These are phyloP conservation scores for Talaromyces trachyspermus DNA, from an alignment of 495 filamentous ascomycete genomes.

Conservation along the genomic window DNA sequence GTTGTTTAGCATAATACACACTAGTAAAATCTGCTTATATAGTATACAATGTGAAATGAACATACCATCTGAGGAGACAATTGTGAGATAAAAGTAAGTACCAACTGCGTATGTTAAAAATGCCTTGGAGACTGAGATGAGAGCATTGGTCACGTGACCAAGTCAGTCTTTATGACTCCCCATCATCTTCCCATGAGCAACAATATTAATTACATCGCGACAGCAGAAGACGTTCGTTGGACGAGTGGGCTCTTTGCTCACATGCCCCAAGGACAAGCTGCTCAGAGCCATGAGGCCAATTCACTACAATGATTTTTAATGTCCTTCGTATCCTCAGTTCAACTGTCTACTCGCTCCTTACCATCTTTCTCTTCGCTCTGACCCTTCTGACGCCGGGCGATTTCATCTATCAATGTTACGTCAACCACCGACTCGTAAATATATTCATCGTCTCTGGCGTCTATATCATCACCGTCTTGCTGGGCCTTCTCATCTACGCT, in stretches of 20 bases:
- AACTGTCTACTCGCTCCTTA: conserved; percentile 70
- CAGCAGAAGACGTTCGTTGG: conserved; percentile 1
- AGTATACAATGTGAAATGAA: too few relatives aligned
- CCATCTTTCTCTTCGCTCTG: conserved; percentile 61
- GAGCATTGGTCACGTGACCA: not conserved
- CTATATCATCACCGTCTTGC: conserved; percentile 65
- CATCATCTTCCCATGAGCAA: too few relatives aligned
- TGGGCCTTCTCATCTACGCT: conserved; percentile 72
- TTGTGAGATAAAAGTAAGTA: too few relatives aligned
- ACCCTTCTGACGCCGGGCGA: conserved; percentile 79
- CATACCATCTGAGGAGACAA: too few relatives aligned
- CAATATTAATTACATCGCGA: not conserved
- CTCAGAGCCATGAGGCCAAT: conserved; percentile 1
- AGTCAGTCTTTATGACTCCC: too few relatives aligned
- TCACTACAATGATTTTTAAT: conserved; percentile 38
- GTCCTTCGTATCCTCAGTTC: conserved; percentile 76
- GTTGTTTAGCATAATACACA: not conserved
- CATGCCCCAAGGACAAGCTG: conserved; percentile 3
- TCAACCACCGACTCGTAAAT: conserved; percentile 59
- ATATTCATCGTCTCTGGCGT: conserved; percentile 75
- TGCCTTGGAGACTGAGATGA: too few relatives aligned
- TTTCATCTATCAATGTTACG: conserved; percentile 69
- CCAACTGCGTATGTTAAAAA: too few relatives aligned
- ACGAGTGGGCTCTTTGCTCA: conserved; percentile 4
- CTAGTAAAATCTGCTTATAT: not conserved